Base-by-base conservation (phyloP, 306 rosid species). In the Cucumis hystrix region DNA sequence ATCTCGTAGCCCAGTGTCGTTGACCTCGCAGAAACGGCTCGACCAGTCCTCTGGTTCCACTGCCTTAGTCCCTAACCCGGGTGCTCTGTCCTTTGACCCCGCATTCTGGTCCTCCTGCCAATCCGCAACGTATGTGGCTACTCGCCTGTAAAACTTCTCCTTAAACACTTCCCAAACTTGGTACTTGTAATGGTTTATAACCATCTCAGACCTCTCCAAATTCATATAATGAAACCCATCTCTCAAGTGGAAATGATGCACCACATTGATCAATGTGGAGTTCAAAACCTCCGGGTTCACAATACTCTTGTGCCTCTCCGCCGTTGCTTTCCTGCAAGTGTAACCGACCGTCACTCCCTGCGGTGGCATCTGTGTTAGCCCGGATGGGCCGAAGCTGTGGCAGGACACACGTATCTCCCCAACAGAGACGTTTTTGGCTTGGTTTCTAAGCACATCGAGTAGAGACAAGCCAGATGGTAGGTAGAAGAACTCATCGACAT, bases 131-230 rank as follows among this genome's bases (percentile, higher is more conserved):
- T 87, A 93, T 0, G 97, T 89, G 0, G 96, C 96, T 35, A 93
- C 98, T 76, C 97, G 87, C 78, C 88, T 76, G 12, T 88, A 80
- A 49, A 93, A 93, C 80, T 93, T 93, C 66, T 86, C 87, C 85
- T 90, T 93, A 13, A 93, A 93, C 40, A 90, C 98, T 20, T 88
- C 72, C 96, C 97, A 90, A 15, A 93, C 98, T 61, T 90, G 98
- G 78, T 93, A 91, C 85, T 93, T 93, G 20, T 89, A 93, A 70
- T 93, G 98, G 65, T 93, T 91, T 18, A 93, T 88, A 23, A 87
- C 83, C 91, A 91, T 70, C 41, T 77, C 84, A 0, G 81, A 64
- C 6, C 65, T 80, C 3, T 85, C 89, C 35, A 73, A 80, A 6
- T 91, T 86, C 64, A 83, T 82, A 1, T 41, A 0, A 79, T 78